Evolutionary conservation across 140 eudicot genomes (phyloP).

Genomic region (Flaveria floridana): DNA sequence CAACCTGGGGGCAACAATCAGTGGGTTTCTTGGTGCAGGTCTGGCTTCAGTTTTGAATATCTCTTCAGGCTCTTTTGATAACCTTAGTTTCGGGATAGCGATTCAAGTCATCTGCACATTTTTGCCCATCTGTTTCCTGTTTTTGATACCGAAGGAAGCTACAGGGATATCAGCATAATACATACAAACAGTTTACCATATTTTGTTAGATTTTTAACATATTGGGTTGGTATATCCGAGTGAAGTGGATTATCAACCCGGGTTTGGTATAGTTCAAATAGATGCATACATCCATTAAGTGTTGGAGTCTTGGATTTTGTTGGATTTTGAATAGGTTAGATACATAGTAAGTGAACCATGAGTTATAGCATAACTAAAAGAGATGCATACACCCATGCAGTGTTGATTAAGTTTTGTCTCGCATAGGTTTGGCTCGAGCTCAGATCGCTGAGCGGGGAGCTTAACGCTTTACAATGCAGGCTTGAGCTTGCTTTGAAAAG

Average conservation of each 20-base stretch:
- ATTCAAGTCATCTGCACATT: constrained; percentile 81
- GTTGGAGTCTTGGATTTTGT: background rate
- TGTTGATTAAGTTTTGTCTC: background rate
- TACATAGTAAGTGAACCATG: background rate
- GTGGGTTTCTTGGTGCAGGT: constrained; percentile 86
- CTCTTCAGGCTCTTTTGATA: constrained; percentile 83
- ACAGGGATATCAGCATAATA: constrained; percentile 87
- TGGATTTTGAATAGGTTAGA: constrained; percentile 3
- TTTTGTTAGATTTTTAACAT: constrained; percentile 12
- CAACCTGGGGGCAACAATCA: constrained; percentile 77
- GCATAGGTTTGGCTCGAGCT: constrained; percentile 2
- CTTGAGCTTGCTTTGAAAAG: background rate
- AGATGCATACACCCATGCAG: background rate
- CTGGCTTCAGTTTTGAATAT: constrained; percentile 77
- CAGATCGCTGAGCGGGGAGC: background rate
- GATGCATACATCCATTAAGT: constrained; percentile 6
- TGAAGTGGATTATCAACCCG: background rate
- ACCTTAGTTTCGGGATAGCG: constrained; percentile 56
- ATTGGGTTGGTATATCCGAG: background rate
- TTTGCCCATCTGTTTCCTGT: constrained; percentile 64
- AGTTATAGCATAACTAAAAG: background rate
- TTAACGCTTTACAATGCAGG: background rate
- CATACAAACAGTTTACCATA: constrained; percentile 1
- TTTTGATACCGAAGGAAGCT: constrained; percentile 91
- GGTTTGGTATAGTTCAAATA: constrained; percentile 25